Conservation (phyloP, 2,329 filamentous ascomycete genomes). For the Colletotrichum euphorbiae region DNA sequence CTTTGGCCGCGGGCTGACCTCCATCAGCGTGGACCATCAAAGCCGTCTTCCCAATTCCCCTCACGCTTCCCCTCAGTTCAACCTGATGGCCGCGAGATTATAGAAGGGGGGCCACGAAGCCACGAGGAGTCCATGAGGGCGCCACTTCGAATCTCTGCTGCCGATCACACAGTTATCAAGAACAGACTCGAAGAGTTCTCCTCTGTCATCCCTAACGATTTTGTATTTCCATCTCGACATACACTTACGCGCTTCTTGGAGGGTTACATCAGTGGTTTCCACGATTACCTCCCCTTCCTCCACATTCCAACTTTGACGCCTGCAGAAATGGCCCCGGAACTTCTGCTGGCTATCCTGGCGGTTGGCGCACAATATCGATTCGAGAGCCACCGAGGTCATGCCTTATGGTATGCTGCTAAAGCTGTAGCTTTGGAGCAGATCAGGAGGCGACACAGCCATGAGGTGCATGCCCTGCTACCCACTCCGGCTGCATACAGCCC, state of each 20-base stretch:
- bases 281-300: slow-evolving; percentile 68
- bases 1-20: slow-evolving; percentile 61
- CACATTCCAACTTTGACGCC: slow-evolving; percentile 75
- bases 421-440: slow-evolving; percentile 70
- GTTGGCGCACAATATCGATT: slow-evolving; percentile 76
- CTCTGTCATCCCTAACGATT: slow-evolving; percentile 69
- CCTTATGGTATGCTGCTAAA: slow-evolving; percentile 71
- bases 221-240: slow-evolving; percentile 76
- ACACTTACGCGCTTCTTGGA: slow-evolving; percentile 77
- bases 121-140: slow-evolving; percentile 56
- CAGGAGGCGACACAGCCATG: slow-evolving; percentile 65
- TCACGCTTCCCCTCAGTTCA: slow-evolving; percentile 66
- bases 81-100: slow-evolving; percentile 62
- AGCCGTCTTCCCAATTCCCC: slow-evolving; percentile 64
- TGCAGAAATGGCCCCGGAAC: slow-evolving; percentile 73
- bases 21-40: slow-evolving; percentile 56
- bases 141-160: slow-evolving; percentile 62
- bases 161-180: slow-evolving; percentile 67
- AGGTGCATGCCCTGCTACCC: slow-evolving; percentile 67
- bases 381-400: slow-evolving; percentile 68
- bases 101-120: slow-evolving; percentile 50
- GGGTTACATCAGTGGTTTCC: slow-evolving; percentile 76
- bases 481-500: slow-evolving; percentile 70
- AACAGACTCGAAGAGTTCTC: slow-evolving; percentile 72
- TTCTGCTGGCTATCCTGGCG: slow-evolving; percentile 75